These are phyloP conservation scores for Aphanocladium album DNA, from an alignment of 2,329 filamentous ascomycete species.

Conservation along the genomic window DNA sequence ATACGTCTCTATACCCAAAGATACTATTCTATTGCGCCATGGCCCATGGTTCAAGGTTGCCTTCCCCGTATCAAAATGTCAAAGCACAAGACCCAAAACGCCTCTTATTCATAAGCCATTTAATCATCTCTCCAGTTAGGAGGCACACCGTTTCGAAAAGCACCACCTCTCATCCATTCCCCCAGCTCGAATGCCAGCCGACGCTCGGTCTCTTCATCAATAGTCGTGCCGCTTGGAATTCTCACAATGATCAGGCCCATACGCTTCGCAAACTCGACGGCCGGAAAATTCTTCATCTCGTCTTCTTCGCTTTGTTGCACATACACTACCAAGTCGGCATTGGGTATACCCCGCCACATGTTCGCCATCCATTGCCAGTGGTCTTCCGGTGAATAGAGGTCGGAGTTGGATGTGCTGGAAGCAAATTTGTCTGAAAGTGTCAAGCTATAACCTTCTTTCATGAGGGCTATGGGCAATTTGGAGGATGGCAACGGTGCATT, in stretches of 20 bases:
- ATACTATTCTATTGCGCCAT: background rate
- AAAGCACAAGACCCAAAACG: background rate
- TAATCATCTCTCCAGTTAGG: constrained; percentile 18
- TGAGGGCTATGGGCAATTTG: constrained; percentile 63
- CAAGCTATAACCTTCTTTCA: constrained; percentile 75
- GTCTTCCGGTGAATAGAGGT: constrained; percentile 74
- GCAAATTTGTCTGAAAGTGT: constrained; percentile 73
- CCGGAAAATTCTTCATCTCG: constrained; percentile 33
- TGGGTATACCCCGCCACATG: constrained; percentile 81
- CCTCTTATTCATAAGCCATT: background rate
- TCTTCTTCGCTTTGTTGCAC: constrained; percentile 40
- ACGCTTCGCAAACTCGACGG: constrained; percentile 52
- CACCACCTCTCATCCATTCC: constrained; percentile 63
- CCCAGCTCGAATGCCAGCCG: constrained; percentile 81
- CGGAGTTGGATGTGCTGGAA: constrained; percentile 65
- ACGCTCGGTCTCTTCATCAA: constrained; percentile 67
- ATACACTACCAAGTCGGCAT: constrained; percentile 74
- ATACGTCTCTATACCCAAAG: background rate
- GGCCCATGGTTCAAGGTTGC: background rate
- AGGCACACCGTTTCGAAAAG: constrained; percentile 30
- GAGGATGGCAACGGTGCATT: background rate
- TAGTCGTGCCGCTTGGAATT: constrained; percentile 34
- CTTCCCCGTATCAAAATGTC: constrained; percentile 1
- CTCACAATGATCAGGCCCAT: constrained; percentile 52
- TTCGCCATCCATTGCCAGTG: constrained; percentile 98